A percentile compares a stretch with the other conserved stretches of the same genome.
Evolutionary conservation across 1,284 basidiomycete genomes (phyloP).

Genomic region (Austroboletus novae-zelandiae): DNA sequence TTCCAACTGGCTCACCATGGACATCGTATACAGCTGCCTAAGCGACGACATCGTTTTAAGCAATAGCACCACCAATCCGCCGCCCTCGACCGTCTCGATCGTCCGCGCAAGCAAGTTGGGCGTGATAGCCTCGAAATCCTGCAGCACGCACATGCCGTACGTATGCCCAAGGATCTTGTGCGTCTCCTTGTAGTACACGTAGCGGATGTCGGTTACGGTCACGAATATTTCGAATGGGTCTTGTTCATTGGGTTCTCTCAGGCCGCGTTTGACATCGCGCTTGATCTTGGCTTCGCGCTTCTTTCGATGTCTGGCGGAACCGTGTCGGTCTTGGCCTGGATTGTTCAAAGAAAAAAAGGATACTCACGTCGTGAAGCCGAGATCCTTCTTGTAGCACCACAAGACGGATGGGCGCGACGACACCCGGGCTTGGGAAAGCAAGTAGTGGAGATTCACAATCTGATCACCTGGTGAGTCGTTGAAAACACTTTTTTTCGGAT

Average conservation of each 20-base stretch:
- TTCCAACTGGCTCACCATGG: slow-evolving; percentile 68
- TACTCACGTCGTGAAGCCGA: slow-evolving; percentile 86
- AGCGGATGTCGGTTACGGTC: slow-evolving; percentile 98
- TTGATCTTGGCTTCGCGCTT: slow-evolving; percentile 96
- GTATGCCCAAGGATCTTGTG: slow-evolving; percentile 97
- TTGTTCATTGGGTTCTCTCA: slow-evolving; percentile 93
- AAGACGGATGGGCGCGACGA: slow-evolving; percentile 88
- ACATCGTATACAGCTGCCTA: slow-evolving; percentile 92
- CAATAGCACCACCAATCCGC: slow-evolving; percentile 89
- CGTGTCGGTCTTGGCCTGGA: background rate
- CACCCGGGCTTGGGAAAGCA: slow-evolving; percentile 88
- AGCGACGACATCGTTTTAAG: slow-evolving; percentile 96
- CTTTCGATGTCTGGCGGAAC: slow-evolving; percentile 78
- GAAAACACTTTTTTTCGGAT: background rate
- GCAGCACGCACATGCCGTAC: slow-evolving; percentile 95
- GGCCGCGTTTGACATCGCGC: slow-evolving; percentile 89
- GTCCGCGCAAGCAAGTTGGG: slow-evolving; percentile 96
- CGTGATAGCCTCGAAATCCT: slow-evolving; percentile 98
- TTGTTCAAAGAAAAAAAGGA: background rate
- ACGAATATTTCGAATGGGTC: slow-evolving; percentile 99
- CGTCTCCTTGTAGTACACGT: slow-evolving; percentile 96
- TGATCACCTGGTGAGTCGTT: slow-evolving; percentile 30
- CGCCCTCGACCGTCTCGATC: slow-evolving; percentile 98
- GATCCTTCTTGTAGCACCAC: slow-evolving; percentile 98
- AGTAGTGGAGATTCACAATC: slow-evolving; percentile 95